Base-by-base conservation (phyloP, 176 grass and related monocot genomes). In the Pontederia paniculata region DNA sequence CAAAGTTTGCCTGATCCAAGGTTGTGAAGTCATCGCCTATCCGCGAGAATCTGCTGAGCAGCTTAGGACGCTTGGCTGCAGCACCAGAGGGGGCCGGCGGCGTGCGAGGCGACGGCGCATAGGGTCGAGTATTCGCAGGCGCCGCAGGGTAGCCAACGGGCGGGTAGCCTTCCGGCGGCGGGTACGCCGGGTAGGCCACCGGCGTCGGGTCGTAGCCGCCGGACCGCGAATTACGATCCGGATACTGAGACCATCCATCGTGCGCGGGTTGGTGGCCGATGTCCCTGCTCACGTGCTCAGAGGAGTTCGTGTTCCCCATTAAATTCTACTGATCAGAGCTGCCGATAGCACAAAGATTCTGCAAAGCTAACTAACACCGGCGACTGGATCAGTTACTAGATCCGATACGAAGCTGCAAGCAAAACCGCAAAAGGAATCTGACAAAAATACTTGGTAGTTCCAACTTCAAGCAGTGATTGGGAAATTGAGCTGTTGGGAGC, bases 111-210 rank as follows among this genome's bases (percentile, higher is more conserved):
- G 15, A 16, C 19, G 5, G 9, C 14, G 17, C 25, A 1, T 15
- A 10, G 0, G 0, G 2, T 62, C 42, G 13, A 17, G n/a, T 60
- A 47, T 17, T 46, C 42, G 15, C 2, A 62, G 42, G 11, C 10
- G 21, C 16, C 9, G 19, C 7, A 8, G 17, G 42, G 42, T 15
- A 15, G 5, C 9, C 57, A 17, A 19, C 9, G 10, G 41, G 58
- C 44, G 59, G 43, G 28, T 37, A 37, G 28, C 28, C n/a, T 31
- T 5, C 17, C 9, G 42, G 58, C 13, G 13, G 58, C 21, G 45
- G 41, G 58, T 44, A 25, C 9, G 58, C 37, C 11, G 58, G 58
- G 58, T 45, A 45, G 58, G 58, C 60, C 18, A 63, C 9, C 4
- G 60, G 20, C 21, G 17, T 42, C 8, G 44, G 9, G 10, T 47